Evolutionary conservation across 106 monocot genomes (phyloP).

Genomic region (Platanthera zijinensis): DNA sequence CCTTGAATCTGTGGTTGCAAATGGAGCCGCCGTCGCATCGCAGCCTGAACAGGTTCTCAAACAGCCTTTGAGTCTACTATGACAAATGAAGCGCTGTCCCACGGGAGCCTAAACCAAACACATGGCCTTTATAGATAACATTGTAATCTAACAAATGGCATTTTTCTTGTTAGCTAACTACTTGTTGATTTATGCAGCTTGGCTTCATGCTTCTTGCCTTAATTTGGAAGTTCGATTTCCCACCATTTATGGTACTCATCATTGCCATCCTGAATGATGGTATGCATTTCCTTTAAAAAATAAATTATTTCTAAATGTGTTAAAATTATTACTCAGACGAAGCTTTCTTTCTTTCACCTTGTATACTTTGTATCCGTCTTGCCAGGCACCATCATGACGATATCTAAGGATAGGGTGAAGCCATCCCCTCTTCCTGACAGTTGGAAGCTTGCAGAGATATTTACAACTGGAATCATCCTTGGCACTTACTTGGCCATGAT

Average conservation of each 20-base stretch:
- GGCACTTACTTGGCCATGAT: slow-evolving; percentile 86
- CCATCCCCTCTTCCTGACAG: slow-evolving; percentile 90
- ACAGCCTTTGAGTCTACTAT: background rate
- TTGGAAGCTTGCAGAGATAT: slow-evolving; percentile 90
- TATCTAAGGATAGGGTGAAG: slow-evolving; percentile 93
- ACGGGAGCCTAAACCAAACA: too few species aligned
- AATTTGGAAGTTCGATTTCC: slow-evolving; percentile 89
- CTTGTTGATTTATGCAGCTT: slow-evolving; percentile 35
- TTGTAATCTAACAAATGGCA: background rate
- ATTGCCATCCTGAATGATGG: slow-evolving; percentile 96
- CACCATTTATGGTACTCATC: slow-evolving; percentile 96
- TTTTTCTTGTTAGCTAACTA: background rate
- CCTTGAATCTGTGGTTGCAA: too few species aligned
- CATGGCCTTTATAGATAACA: background rate
- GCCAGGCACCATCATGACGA: slow-evolving; percentile 91
- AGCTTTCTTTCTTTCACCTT: background rate
- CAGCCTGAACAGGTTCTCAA: too few species aligned
- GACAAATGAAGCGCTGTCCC: background rate
- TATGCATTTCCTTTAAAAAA: slow-evolving; percentile 7
- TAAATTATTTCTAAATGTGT: background rate
- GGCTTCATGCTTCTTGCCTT: slow-evolving; percentile 86
- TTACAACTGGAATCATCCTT: slow-evolving; percentile 78
- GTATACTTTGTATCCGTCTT: background rate
- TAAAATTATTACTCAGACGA: background rate
- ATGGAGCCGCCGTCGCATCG: too few species aligned